phyloP scores from a whole-genome alignment of 371 early-diverging fungal genomes.

The Paramicrosporidium saccamoebae region DNA sequence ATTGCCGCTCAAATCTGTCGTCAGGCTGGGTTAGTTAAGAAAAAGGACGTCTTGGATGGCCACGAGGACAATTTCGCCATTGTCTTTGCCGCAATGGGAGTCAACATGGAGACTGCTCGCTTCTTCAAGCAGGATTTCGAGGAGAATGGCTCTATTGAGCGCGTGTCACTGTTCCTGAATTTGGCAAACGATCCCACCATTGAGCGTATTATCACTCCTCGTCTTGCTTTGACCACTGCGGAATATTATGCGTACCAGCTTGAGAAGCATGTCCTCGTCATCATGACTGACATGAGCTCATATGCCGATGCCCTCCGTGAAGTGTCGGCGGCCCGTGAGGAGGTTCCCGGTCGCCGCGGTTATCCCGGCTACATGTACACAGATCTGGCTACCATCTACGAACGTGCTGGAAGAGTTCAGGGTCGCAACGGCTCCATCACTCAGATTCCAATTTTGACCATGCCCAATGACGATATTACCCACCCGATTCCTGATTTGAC shows the following conservation, averaged over 20 bases:
- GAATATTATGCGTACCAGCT: slow-evolving; percentile 99
- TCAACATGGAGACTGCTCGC: slow-evolving; percentile 98
- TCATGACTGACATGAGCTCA: slow-evolving; percentile 99
- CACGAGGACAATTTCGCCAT: slow-evolving; percentile 99
- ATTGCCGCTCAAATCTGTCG: slow-evolving; percentile 99
- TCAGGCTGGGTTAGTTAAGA: slow-evolving; percentile 94
- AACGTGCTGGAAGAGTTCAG: slow-evolving; percentile 97
- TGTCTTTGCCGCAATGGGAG: slow-evolving; percentile 99
- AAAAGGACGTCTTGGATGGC: slow-evolving; percentile 84
- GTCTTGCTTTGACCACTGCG: slow-evolving; percentile 95
- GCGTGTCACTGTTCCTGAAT: slow-evolving; percentile 96
- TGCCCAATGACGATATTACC: slow-evolving; percentile 99
- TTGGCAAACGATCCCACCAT: slow-evolving; percentile 99
- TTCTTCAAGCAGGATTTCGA: slow-evolving; percentile 99
- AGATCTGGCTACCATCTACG: slow-evolving; percentile 98
- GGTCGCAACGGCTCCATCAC: slow-evolving; percentile 98
- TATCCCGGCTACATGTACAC: slow-evolving; percentile 99
- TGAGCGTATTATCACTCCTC: slow-evolving; percentile 99
- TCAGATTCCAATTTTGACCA: slow-evolving; percentile 98
- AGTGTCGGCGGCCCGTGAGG: slow-evolving; percentile 98
- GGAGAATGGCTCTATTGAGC: slow-evolving; percentile 95
- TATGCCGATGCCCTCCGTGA: slow-evolving; percentile 99
- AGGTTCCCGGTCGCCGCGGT: slow-evolving; percentile 99
- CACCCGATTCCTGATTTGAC: slow-evolving; percentile 99
- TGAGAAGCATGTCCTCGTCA: slow-evolving; percentile 98